Evolutionary conservation across 2,329 filamentous ascomycete genomes (phyloP).

Genomic region (Aspergillus felis): DNA sequence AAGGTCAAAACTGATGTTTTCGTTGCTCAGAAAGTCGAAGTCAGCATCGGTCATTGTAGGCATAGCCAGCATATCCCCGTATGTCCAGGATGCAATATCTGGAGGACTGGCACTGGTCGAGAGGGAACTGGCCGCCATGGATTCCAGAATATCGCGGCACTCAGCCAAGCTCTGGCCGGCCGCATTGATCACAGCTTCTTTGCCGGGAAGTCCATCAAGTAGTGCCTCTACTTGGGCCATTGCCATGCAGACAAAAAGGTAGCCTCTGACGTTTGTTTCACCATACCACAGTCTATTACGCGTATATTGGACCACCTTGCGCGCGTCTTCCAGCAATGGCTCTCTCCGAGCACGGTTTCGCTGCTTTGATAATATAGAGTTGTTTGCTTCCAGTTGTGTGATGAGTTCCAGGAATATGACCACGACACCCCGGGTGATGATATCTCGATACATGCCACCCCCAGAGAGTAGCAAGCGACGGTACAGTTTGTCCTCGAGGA

Average conservation of each 20-base stretch:
- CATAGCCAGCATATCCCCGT: too few relatives aligned
- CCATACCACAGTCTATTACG: conserved; percentile 23
- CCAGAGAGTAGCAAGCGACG: conserved; percentile 20
- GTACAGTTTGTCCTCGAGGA: conserved; percentile 22
- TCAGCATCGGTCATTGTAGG: too few relatives aligned
- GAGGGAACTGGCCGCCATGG: too few relatives aligned
- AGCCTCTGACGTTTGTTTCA: conserved; percentile 31
- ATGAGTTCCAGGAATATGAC: conserved; percentile 18
- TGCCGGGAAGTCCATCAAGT: conserved; percentile 3
- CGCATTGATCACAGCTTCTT: conserved; percentile 4
- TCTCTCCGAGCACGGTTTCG: conserved; percentile 9
- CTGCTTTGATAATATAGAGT: conserved; percentile 7
- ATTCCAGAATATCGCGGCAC: conserved; percentile 3
- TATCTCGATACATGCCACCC: conserved; percentile 27
- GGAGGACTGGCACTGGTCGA: too few relatives aligned
- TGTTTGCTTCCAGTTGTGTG: conserved; percentile 6
- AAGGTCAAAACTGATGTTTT: too few relatives aligned
- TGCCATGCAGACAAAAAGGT: conserved; percentile 25
- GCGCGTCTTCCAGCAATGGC: conserved; percentile 15
- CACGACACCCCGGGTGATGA: conserved; percentile 21
- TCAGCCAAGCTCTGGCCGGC: background rate
- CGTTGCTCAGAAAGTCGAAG: too few relatives aligned
- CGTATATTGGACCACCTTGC: conserved; percentile 18
- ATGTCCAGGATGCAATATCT: too few relatives aligned
- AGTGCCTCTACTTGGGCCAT: conserved; percentile 19